phyloP scores from a whole-genome alignment of 1,139 yeast species.

The Blastobotrys persicus region DNA sequence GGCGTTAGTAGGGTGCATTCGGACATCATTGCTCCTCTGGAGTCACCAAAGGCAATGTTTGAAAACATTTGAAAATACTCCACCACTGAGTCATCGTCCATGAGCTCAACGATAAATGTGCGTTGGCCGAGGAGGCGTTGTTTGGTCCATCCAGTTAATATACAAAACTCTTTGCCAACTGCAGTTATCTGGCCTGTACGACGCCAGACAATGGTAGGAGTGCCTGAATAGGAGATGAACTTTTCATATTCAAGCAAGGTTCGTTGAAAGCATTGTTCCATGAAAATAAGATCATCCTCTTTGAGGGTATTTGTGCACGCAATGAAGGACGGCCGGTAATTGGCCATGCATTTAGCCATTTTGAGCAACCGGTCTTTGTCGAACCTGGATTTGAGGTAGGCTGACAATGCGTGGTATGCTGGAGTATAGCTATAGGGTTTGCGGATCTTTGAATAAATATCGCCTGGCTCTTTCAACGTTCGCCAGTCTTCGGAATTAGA shows the following conservation, averaged over 20 bases:
- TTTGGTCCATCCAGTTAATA: constrained; percentile 84
- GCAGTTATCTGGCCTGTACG: constrained; percentile 94
- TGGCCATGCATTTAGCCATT: constrained; percentile 87
- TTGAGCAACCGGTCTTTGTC: constrained; percentile 66
- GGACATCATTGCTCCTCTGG: constrained; percentile 78
- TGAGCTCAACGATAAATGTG: constrained; percentile 76
- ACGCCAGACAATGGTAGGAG: constrained; percentile 95
- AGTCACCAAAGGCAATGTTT: constrained; percentile 87
- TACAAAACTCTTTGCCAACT: constrained; percentile 87
- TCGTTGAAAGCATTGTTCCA: constrained; percentile 95
- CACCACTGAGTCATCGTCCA: constrained; percentile 83
- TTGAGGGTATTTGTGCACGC: constrained; percentile 87
- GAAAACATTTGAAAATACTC: constrained; percentile 85
- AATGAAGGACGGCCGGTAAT: constrained; percentile 85
- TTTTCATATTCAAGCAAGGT: constrained; percentile 85
- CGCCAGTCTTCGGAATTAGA: constrained; percentile 35
- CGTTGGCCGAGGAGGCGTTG: constrained; percentile 52
- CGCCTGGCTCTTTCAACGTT: constrained; percentile 56
- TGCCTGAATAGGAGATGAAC: constrained; percentile 79
- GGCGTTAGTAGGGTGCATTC: constrained; percentile 75
- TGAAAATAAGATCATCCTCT: constrained; percentile 86
- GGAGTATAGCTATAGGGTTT: constrained; percentile 86
- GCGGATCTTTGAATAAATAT: constrained; percentile 70
- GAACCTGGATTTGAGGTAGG: constrained; percentile 70
- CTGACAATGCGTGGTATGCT: constrained; percentile 80